Base-by-base conservation (phyloP, 2,329 filamentous ascomycete genomes). In the Neonectria sp. region DNA sequence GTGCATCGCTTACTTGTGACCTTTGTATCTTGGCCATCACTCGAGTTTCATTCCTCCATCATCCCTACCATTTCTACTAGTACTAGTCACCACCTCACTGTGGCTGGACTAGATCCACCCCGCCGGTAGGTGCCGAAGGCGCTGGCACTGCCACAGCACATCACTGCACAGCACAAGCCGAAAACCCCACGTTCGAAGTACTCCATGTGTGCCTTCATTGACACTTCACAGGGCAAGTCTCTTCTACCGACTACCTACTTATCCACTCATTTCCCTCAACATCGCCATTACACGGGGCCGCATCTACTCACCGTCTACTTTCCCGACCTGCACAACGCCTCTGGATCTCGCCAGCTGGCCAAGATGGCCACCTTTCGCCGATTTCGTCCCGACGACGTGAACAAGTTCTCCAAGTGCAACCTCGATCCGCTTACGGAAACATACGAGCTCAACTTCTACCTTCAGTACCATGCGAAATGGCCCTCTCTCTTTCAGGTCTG, bases 341-440 rank as follows among this genome's bases (percentile, higher is more conserved):
- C 12, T 9, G 24, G 13, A 40, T 57, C 7, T 33, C n/a, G n/a
- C 7, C 25, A 6, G 7, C 53, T 21, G 7, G n/a, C 43, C 11
- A 25, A 45, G n/a, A 76, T 76, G 74, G 74, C 74, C 62, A 93
- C 92, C 61, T 93, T 98, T 78, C 92, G 95, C 59, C 91, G 93
- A 73, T 97, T 98, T 85, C 89, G 89, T 68, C 92, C 94, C 3
- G 88, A 89, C 73, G 96, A 99, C 81, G 87, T 98, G 69, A 91
- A 97, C 82, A 92, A 91, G 73, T 92, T 98, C 82, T 97, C 97
- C 73, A 91, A 95, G 72, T 97, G 95, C 82, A 99, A 99, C 79
- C 91, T 99, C 69, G 96, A 99, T 79, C 94, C 94, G 46, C 87
- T 98, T 69, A 98, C 96, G n/a, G 96, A 99, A 84, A 98, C 97